phyloP scores from a whole-genome alignment of 2,329 filamentous ascomycete genomes.

The Fusarium miscanthi region DNA sequence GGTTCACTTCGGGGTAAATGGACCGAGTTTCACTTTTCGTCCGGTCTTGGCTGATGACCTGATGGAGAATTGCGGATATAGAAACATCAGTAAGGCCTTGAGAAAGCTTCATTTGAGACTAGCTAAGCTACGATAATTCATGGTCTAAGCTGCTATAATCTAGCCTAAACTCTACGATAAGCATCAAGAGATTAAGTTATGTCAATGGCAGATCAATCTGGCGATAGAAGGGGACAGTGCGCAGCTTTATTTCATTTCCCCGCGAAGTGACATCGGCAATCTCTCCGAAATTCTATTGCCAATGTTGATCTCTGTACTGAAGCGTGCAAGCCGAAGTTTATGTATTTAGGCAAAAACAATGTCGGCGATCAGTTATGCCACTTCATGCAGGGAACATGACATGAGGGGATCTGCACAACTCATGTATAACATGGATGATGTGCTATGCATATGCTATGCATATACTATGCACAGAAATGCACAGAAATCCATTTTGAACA shows the following conservation, averaged over 20 bases:
- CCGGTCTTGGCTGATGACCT: background rate
- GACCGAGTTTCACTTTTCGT: conserved; percentile 5
- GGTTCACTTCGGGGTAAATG: conserved; percentile 16
- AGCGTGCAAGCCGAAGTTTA: conserved; percentile 6
- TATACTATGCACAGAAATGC: conserved; percentile 7
- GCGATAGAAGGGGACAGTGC: background rate
- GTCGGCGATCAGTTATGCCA: conserved; percentile 1
- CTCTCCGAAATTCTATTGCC: conserved; percentile 1
- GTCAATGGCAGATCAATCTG: background rate
- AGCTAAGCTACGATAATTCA: background rate
- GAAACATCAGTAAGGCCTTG: background rate
- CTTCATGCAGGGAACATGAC: conserved; percentile 5
- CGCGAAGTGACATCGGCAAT: conserved; percentile 8
- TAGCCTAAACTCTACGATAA: background rate
- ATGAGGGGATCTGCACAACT: conserved; percentile 4
- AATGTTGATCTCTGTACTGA: conserved; percentile 13
- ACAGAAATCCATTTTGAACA: background rate
- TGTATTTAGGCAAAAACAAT: conserved; percentile 22
- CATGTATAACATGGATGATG: conserved; percentile 2
- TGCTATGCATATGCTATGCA: conserved; percentile 10
- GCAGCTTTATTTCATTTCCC: background rate
- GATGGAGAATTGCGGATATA: background rate
- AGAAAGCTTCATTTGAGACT: background rate
- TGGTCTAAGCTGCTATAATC: background rate
- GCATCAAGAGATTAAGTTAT: background rate